Percentiles rank a stretch among this genome's conserved stretches.
Evolutionary conservation across 305 asterid species (phyloP).

Genomic region (Fraxinus latifolia): DNA sequence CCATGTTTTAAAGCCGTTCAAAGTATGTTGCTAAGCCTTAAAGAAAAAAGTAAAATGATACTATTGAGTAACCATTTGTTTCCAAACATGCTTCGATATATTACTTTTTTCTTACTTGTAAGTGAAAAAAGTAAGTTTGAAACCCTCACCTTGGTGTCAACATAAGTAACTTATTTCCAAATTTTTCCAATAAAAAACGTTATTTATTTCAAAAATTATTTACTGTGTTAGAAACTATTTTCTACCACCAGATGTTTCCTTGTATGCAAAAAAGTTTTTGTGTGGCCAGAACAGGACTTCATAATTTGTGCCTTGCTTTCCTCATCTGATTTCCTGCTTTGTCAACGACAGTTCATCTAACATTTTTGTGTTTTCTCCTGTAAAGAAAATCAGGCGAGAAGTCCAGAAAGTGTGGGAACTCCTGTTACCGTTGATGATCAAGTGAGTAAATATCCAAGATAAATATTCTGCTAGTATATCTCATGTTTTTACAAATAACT

Average conservation of each 20-base stretch:
- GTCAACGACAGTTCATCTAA: conserved; percentile 2
- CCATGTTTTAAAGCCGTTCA: not conserved
- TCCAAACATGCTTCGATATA: not conserved
- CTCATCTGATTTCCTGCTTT: not conserved
- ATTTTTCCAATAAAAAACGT: not conserved
- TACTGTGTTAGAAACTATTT: not conserved
- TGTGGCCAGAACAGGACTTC: not conserved
- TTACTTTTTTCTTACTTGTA: not conserved
- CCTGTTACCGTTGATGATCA: conserved; percentile 43
- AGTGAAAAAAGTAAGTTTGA: not conserved
- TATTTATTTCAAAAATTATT: not conserved
- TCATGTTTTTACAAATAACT: not conserved
- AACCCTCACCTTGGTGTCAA: not conserved
- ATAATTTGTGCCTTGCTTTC: not conserved
- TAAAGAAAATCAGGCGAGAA: conserved; percentile 43
- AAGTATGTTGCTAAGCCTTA: not conserved
- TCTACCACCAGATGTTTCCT: not conserved
- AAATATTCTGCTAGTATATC: not conserved
- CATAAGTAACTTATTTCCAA: not conserved
- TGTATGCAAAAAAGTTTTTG: not conserved
- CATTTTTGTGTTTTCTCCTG: conserved; percentile 1
- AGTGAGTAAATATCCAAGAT: conserved; percentile 33
- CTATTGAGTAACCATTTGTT: not conserved
- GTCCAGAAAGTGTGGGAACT: conserved; percentile 39
- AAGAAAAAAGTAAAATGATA: not conserved